Base-by-base conservation (phyloP, 2,329 filamentous ascomycete genomes). In the Gremmenia infestans region DNA sequence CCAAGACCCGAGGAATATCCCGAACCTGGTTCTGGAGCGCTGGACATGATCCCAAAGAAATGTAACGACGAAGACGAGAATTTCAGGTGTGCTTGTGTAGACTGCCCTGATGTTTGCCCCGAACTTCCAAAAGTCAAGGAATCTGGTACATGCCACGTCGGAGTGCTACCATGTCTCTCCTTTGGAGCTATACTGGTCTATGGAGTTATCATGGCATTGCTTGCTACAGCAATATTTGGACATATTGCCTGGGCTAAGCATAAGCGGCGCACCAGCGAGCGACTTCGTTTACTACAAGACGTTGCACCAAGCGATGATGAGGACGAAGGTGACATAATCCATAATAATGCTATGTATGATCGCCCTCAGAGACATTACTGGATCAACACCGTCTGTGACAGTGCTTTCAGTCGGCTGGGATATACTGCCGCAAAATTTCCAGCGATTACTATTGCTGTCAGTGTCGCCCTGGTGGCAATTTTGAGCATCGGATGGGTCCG, bases 171-270 rank as follows among this genome's bases (percentile, higher is more conserved):
- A 0, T 99, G 95, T 67, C 77, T 99, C 40, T 97, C 93, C 0
- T 97, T 99, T 70, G 87, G 88, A 0, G 91, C 96, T 46, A 89
- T 99, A 65, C 78, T 97, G 53, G 80, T 90, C 42, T 99, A 99
- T 71, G 83, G 87, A 4, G 73, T 91, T 43, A 81, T 94, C 55
- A 72, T 97, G 6, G 77, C 88, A 32, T 76, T 87, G 1, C 75
- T 93, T 14, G 75, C 86, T 11, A 76, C 82, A 2, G 85, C 81
- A 7, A 75, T 92, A 15, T 81, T 85, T 43, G 91, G 88, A 2
- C 89, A 92, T 67, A 79, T 90, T 42, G 86, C 86, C 2, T 95
- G 88, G 74, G 83, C 81, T 55, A 87, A 84, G 64, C 89, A 91
- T 68, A 80, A 85, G 15, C 81, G 83, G 69, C 84, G 85, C 59